A percentile compares a stretch with the other conserved stretches of the same genome.
Evolutionary conservation across 2,329 filamentous ascomycete genomes (phyloP).

Genomic region (Fusarium equiseti): DNA sequence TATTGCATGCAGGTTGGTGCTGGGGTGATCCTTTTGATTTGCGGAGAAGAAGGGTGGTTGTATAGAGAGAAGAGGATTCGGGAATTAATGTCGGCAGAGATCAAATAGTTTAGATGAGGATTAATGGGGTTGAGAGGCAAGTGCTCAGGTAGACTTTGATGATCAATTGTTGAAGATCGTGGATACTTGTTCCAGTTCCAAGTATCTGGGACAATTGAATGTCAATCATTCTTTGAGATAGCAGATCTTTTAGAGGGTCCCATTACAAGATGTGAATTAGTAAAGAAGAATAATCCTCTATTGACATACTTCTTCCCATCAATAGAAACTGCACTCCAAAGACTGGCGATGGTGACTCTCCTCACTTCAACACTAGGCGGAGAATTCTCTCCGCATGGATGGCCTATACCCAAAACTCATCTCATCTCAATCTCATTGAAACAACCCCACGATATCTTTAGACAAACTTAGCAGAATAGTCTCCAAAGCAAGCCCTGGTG

Average conservation of each 20-base stretch:
- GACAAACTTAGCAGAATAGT: neutral
- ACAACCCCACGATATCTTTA: neutral
- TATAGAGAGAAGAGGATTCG: neutral
- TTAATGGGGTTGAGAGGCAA: neutral
- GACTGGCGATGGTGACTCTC: accelerated
- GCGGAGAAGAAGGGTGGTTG: constrained; percentile 8
- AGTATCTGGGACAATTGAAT: neutral
- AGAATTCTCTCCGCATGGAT: constrained; percentile 5
- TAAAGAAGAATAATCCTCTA: neutral
- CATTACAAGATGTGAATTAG: neutral
- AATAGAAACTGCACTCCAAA: neutral
- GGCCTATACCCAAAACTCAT: neutral
- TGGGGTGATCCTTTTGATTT: constrained; percentile 9
- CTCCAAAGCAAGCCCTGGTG: neutral
- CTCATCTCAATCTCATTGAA: constrained; percentile 5
- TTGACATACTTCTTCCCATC: neutral
- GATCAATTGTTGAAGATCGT: neutral
- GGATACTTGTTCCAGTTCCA: neutral
- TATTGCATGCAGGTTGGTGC: constrained; percentile 14
- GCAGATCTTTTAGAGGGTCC: neutral
- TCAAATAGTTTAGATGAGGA: neutral
- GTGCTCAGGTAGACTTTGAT: neutral
- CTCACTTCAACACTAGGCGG: neutral
- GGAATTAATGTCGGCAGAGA: constrained; percentile 18
- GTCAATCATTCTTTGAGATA: neutral